Conservation (phyloP, 169 alveolate species). For the Babesia ovis region DNA sequence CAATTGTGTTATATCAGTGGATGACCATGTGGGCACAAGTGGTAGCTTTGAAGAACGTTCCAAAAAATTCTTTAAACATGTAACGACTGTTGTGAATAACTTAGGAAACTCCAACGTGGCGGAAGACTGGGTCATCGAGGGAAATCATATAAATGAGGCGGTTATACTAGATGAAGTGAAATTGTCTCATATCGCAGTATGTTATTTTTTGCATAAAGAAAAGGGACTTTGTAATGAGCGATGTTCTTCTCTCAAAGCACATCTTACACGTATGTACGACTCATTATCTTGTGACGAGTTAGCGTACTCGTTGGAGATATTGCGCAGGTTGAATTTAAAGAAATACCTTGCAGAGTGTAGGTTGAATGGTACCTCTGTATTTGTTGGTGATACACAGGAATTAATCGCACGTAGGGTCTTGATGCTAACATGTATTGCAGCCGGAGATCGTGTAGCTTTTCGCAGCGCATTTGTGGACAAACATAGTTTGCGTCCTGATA, state of each 20-base stretch:
- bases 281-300: constrained; percentile 2
- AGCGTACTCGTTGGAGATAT: constrained; percentile 3
- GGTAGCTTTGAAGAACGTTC: constrained; percentile 2
- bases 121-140: neutral
- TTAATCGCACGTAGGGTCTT: constrained; percentile 27
- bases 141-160: neutral
- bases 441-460: constrained; percentile 32
- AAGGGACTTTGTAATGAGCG: neutral
- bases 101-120: neutral
- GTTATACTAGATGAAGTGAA: constrained; percentile 8
- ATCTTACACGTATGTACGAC: constrained; percentile 6
- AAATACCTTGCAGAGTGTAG: neutral
- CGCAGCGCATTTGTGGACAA: constrained; percentile 29
- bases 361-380: neutral
- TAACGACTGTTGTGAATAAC: neutral
- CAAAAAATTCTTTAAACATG: constrained; percentile 11
- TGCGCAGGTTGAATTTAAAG: neutral
- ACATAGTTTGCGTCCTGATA: constrained; percentile 1
- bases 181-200: constrained; percentile 13
- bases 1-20: constrained; percentile 14
- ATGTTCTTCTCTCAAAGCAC: constrained; percentile 1
- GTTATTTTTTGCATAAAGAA: constrained; percentile 23
- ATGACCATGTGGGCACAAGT: constrained; percentile 1
- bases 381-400: constrained; percentile 37
- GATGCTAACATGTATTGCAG: constrained; percentile 48